phyloP scores from a whole-genome alignment of 352 stramenopile genomes.

The Pythium vanterpoolii region DNA sequence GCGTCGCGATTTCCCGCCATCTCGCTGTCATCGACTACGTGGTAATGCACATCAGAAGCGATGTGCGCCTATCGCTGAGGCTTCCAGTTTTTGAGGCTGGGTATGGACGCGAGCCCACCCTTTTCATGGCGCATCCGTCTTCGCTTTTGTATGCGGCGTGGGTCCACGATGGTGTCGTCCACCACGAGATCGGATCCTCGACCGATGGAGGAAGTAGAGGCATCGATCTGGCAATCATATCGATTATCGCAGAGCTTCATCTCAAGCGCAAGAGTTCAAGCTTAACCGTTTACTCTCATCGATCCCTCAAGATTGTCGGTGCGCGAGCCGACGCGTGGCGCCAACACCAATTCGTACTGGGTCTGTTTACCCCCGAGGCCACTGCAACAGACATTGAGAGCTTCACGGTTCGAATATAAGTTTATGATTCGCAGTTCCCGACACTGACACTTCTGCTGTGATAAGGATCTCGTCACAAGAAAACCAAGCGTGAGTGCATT shows the following conservation, averaged over 20 bases:
- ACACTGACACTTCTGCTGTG: neutral
- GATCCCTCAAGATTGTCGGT: neutral
- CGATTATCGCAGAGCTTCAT: neutral
- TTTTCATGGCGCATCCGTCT: neutral
- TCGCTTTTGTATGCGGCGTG: neutral
- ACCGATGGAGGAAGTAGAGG: neutral
- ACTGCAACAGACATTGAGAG: neutral
- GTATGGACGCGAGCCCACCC: neutral
- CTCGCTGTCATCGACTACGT: constrained; percentile 34
- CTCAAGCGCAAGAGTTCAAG: neutral
- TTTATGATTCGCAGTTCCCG: neutral
- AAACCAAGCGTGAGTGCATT: neutral
- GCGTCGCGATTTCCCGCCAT: constrained; percentile 29
- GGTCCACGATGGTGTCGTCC: neutral
- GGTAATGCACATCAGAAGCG: constrained; percentile 17
- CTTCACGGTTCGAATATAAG: neutral
- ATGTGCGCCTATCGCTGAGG: constrained; percentile 18
- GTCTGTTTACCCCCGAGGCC: neutral
- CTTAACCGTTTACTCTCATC: neutral
- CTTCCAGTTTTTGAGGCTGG: neutral
- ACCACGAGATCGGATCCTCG: neutral
- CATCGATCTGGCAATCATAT: neutral
- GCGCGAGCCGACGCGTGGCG: neutral
- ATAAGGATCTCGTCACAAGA: neutral
- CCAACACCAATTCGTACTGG: neutral